Evolutionary conservation across 352 stramenopile species (phyloP).

Genomic region (Pythium phragmiticola): DNA sequence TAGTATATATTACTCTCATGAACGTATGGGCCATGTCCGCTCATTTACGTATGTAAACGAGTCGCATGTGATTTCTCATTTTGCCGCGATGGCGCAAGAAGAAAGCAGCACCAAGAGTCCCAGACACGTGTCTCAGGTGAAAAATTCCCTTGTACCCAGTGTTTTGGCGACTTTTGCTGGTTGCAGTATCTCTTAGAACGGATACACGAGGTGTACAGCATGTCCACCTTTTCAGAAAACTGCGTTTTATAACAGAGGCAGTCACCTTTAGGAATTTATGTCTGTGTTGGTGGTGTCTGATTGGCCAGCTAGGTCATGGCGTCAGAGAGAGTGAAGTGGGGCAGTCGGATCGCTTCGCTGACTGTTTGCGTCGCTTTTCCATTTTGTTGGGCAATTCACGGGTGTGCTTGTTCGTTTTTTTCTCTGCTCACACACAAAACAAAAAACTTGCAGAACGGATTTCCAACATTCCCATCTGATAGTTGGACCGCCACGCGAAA

Average conservation of each 20-base stretch:
- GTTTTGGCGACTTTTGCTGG: neutral
- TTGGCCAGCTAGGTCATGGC: neutral
- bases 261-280: conserved; percentile 4
- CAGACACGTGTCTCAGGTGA: conserved; percentile 8
- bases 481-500: conserved; percentile 7
- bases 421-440: neutral
- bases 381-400: neutral
- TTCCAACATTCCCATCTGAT: neutral
- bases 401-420: neutral
- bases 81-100: neutral
- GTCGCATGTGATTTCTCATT: too few species aligned
- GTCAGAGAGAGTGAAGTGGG: neutral
- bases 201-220: conserved; percentile 6
- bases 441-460: neutral
- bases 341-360: neutral
- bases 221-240: neutral
- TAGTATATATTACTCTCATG: neutral
- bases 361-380: neutral
- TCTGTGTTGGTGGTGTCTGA: conserved; percentile 9
- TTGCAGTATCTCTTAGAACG: conserved; percentile 2
- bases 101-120: neutral
- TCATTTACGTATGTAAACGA: too few species aligned
- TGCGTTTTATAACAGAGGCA: neutral
- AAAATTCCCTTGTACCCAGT: conserved; percentile 3
- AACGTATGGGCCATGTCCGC: neutral